These are phyloP conservation scores for Huntiella decipiens DNA, from an alignment of 2,329 filamentous ascomycete species.

Conservation along the genomic window DNA sequence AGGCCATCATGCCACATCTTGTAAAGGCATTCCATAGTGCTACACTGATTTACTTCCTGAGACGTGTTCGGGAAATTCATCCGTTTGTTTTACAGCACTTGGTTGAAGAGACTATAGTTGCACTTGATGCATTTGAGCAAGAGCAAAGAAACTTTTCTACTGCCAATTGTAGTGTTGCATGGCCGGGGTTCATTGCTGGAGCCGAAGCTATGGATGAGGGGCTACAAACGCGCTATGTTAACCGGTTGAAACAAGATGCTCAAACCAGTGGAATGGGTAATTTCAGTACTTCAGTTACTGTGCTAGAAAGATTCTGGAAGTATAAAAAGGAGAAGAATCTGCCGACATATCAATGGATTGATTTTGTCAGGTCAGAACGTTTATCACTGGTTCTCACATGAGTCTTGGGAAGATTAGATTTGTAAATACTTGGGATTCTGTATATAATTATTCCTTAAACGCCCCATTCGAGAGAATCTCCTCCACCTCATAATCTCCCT, in stretches of 20 bases:
- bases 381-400: constrained; percentile 3
- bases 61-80: constrained; percentile 17
- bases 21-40: constrained; percentile 24
- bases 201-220: constrained; percentile 10
- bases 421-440: background rate
- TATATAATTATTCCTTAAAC: constrained; percentile 10
- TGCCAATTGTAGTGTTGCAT: constrained; percentile 8
- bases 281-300: constrained; percentile 1
- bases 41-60: constrained; percentile 26
- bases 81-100: constrained; percentile 8
- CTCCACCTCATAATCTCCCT: constrained; percentile 12
- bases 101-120: constrained; percentile 2
- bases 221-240: constrained; percentile 2
- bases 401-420: background rate
- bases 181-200: constrained; percentile 10
- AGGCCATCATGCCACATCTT: constrained; percentile 13
- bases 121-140: constrained; percentile 7
- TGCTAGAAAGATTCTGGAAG: constrained; percentile 3
- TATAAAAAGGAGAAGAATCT: background rate
- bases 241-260: constrained; percentile 4
- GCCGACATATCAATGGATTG: constrained; percentile 7
- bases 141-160: constrained; percentile 6
- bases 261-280: constrained; percentile 9
- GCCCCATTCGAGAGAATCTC: constrained; percentile 10
- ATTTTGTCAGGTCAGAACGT: constrained; percentile 1